phyloP scores from a whole-genome alignment of 371 early-diverging fungal species.

The Mortierella polycephala region DNA sequence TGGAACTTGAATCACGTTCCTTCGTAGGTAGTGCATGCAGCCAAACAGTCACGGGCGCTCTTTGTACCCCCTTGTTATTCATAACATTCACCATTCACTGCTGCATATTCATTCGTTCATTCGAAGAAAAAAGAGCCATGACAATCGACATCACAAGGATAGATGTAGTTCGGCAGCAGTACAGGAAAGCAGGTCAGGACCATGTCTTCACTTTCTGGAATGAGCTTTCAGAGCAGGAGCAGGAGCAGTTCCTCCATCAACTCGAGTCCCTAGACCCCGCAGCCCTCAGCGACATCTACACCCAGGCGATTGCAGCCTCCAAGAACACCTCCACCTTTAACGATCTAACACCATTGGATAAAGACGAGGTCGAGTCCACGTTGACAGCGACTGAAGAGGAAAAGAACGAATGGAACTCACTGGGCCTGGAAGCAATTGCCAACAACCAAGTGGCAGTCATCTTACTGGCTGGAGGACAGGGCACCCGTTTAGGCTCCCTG shows the following conservation, averaged over 20 bases:
- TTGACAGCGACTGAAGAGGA: slow-evolving; percentile 27
- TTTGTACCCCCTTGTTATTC: not conserved
- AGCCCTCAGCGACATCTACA: slow-evolving; percentile 63
- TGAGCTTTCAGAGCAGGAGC: slow-evolving; percentile 50
- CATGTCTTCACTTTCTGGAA: slow-evolving; percentile 70
- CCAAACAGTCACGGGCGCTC: not conserved
- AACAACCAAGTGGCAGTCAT: slow-evolving; percentile 65
- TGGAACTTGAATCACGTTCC: too few species aligned
- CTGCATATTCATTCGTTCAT: not conserved
- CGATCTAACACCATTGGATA: slow-evolving; percentile 58
- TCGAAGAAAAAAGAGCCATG: not conserved
- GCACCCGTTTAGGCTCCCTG: slow-evolving; percentile 67
- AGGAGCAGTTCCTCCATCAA: slow-evolving; percentile 54
- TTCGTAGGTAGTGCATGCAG: too few species aligned
- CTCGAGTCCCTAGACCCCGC: slow-evolving; percentile 61
- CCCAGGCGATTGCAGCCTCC: slow-evolving; percentile 53
- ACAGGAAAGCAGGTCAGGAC: slow-evolving; percentile 64
- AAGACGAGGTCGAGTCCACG: slow-evolving; percentile 55
- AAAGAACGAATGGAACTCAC: slow-evolving; percentile 53
- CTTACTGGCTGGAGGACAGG: slow-evolving; percentile 72
- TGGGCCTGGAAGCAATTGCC: slow-evolving; percentile 63
- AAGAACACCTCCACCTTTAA: slow-evolving; percentile 5
- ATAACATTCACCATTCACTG: not conserved
- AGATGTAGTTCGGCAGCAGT: slow-evolving; percentile 23
- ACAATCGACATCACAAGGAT: slow-evolving; percentile 12